phyloP scores from a whole-genome alignment of 768 basidiomycete species.

The Amanita exitialis region DNA sequence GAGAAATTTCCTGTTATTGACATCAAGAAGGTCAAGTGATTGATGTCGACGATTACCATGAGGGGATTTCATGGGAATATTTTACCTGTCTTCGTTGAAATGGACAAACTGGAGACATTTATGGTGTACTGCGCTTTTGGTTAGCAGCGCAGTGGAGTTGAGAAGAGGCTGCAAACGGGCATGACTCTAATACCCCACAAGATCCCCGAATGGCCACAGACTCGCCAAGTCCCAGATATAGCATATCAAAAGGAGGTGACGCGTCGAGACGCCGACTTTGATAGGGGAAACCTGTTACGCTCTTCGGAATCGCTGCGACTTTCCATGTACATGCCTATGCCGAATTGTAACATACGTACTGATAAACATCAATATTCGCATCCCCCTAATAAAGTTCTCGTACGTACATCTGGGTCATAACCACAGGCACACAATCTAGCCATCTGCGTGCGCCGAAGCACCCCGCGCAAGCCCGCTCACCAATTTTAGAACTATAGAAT shows the following conservation, averaged over 20 bases:
- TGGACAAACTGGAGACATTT: background rate
- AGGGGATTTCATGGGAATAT: background rate
- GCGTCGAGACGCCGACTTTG: background rate
- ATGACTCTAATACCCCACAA: background rate
- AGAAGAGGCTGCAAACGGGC: background rate
- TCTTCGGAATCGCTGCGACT: background rate
- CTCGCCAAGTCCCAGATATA: background rate
- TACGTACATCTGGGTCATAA: background rate
- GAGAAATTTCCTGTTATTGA: constrained; percentile 1
- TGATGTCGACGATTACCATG: constrained; percentile 1
- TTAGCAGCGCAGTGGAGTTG: background rate
- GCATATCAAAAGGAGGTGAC: background rate
- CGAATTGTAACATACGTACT: background rate
- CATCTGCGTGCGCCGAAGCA: background rate
- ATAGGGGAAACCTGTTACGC: background rate
- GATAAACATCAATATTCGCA: background rate
- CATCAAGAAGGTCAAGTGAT: constrained; percentile 1
- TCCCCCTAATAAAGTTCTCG: background rate
- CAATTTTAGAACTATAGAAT: background rate
- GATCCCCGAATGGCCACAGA: background rate
- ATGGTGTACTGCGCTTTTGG: background rate
- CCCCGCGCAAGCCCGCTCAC: background rate
- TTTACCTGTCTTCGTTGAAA: background rate
- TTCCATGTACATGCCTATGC: background rate
- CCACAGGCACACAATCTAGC: background rate